Base-by-base conservation (phyloP, 192 early-diverging fungal species). In the Coemansia sp. region DNA sequence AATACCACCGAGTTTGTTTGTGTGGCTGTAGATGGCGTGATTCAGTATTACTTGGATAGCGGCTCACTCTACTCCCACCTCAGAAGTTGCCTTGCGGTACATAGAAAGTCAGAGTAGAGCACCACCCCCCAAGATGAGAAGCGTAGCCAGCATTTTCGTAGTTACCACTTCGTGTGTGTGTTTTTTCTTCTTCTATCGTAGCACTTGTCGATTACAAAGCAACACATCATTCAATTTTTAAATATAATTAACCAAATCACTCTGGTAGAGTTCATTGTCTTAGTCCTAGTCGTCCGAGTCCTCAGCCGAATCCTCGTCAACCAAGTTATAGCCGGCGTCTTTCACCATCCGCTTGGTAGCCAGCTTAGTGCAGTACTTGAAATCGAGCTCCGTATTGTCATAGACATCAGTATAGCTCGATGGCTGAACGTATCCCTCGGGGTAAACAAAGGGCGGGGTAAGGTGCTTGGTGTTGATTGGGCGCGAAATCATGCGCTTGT, bases 381-480 rank as follows among this genome's bases (percentile, higher is more conserved):
- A 13, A 16, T 41, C 15, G 61, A 3, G 20, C 3, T n/a, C 20
- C 31, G 10, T 10, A 20, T 62, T 41, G 3, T 22, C 13, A 22
- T 62, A 62, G 13, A 22, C 0, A 18, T 62, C 61, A 1, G 61
- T 62, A 6, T 40, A 62, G 61, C 38, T 62, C 61, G 46, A 11
- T 3, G 75, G 69, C 2, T 43, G 24, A 24, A 34, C 49, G 49
- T 81, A 76, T 9, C 43, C 70, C 22, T 34, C 53, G 11, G 79
- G 79, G 43, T 75, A 81, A 22, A 22, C 64, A 34, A 75, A 81
- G 18, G 41, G 46, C 13, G 74, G 70, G 7, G 79, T 72, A 7
- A 71, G 73, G 9, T 65, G 55, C 22, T 50, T 69, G 5, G 47
- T 33, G 22, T 73, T 49, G 3, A 58, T 13, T 4, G 60, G 47